Evolutionary conservation across 2,329 filamentous ascomycete genomes (phyloP), one percentile per base, ranked within the genome.

Genomic region (Aspergillus chevalieri): DNA sequence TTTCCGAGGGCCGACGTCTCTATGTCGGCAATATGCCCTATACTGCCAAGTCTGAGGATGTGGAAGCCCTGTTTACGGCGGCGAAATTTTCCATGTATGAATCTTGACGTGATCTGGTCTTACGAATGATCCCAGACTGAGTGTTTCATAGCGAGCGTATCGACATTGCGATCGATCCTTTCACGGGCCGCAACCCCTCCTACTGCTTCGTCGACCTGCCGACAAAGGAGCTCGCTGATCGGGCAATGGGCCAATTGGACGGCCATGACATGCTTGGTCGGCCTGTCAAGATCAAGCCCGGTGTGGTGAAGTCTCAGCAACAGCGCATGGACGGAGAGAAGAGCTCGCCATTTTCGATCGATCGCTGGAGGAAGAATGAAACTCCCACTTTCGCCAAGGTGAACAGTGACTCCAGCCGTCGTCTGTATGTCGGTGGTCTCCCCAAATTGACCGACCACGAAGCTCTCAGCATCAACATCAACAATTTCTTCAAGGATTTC

Each of bases 201-300:
- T 88, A 87, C 69, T 89, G 85, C 70, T 89, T 89, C 58, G 80
- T 88, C 43, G 85, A 89, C 59, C 80, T 89, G 50, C 66, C 67
- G 43, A 76, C 74, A 43, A 74, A 75, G 43, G 79, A 80, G 24
- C 72, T 80, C 26, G 84, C 84, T 3, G 73, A 79, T 4, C 65
- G 65, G 1, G 82, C 81, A 1, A 80, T 87, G 63, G 60, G 66
- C n/a, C 71, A 76, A 10, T 69, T 88, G 41, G 73, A 79, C 48
- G 78, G 78, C 15, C 72, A 71, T 17, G 68, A 74, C 10, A 70
- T 88, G 28, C 74, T 79, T 12, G 79, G 79, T 22, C 77, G 85
- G 6, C 71, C 77, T 0, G 67, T 88, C 47, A 85, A 81, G 64
- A 79, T 87, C 55, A 82, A 83, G 34, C 82, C 81, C 1, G 84